Evolutionary conservation across 257 asterid genomes (phyloP).

Genomic region (Solanum ossicruentum): DNA sequence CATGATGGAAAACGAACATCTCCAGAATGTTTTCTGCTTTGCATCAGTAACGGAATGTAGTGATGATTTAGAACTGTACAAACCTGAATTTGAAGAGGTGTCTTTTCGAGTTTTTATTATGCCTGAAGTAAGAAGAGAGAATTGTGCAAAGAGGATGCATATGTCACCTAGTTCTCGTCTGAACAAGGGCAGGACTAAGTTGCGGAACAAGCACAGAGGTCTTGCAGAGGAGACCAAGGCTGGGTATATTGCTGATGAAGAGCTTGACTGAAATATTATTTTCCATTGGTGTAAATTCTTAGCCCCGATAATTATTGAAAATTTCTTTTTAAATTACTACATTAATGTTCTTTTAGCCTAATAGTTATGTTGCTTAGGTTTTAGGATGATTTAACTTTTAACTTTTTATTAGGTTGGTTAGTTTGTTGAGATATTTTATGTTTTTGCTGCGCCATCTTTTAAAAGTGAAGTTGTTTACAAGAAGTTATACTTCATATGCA

Average conservation of each 20-base stretch:
- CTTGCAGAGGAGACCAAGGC: neutral
- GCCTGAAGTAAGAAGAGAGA: neutral
- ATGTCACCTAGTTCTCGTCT: neutral
- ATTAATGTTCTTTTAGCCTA: neutral
- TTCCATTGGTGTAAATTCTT: neutral
- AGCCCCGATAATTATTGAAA: neutral
- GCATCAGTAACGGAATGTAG: neutral
- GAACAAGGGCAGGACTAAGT: neutral
- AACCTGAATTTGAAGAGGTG: neutral
- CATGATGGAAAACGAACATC: neutral
- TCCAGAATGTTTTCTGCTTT: neutral
- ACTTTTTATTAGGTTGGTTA: too few relatives aligned
- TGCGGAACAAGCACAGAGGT: neutral
- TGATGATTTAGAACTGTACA: neutral
- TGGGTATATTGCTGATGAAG: neutral
- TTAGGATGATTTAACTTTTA: neutral
- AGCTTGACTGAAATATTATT: neutral
- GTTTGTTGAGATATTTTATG: neutral
- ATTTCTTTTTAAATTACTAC: too few relatives aligned
- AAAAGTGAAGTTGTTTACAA: neutral
- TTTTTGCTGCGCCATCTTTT: neutral
- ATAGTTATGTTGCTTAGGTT: neutral
- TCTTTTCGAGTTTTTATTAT: neutral
- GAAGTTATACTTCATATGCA: neutral
- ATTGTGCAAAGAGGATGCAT: neutral